Conservation (phyloP, 139 green algal genomes). For the Microglena sp. region DNA sequence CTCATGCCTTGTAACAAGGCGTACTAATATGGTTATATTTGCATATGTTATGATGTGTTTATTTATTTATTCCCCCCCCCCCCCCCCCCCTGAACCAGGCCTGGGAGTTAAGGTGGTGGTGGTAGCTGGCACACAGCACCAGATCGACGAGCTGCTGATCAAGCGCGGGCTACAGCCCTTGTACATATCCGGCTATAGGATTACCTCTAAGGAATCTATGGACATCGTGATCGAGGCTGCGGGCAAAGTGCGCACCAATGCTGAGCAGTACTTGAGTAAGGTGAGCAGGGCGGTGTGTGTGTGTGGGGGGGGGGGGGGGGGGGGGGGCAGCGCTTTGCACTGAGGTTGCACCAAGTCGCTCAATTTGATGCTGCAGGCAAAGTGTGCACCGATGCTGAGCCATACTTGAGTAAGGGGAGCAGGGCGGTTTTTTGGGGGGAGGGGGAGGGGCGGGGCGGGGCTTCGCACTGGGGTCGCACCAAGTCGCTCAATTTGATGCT, state of each 20-base stretch:
- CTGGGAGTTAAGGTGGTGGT: slow-evolving; percentile 80
- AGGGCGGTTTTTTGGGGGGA: too few relatives aligned
- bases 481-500: too few relatives aligned
- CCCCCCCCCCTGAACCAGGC: slow-evolving; percentile 35
- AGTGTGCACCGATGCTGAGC: slow-evolving; percentile 57
- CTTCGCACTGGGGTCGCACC: too few relatives aligned
- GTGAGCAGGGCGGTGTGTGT: too few relatives aligned
- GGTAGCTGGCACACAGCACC: slow-evolving; percentile 61
- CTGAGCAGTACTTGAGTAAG: slow-evolving; percentile 74
- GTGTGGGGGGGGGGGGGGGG: too few relatives aligned
- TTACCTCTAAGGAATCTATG: slow-evolving; percentile 60
- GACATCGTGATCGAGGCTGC: slow-evolving; percentile 58
- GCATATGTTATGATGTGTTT: neutral
- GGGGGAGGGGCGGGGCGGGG: too few relatives aligned
- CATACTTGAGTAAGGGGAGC: slow-evolving; percentile 58
- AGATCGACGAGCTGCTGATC: slow-evolving; percentile 50
- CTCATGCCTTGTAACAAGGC: neutral
- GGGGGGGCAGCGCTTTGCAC: too few relatives aligned
- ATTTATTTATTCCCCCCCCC: too few relatives aligned
- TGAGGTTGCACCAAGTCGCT: too few relatives aligned
- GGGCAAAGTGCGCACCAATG: slow-evolving; percentile 43
- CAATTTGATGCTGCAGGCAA: slow-evolving; percentile 60
- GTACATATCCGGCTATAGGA: slow-evolving; percentile 62
- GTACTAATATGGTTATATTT: neutral
- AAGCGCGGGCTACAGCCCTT: slow-evolving; percentile 23